These are phyloP conservation scores for Cucurbita moschata DNA, from an alignment of 306 rosid species.

Conservation along the genomic window DNA sequence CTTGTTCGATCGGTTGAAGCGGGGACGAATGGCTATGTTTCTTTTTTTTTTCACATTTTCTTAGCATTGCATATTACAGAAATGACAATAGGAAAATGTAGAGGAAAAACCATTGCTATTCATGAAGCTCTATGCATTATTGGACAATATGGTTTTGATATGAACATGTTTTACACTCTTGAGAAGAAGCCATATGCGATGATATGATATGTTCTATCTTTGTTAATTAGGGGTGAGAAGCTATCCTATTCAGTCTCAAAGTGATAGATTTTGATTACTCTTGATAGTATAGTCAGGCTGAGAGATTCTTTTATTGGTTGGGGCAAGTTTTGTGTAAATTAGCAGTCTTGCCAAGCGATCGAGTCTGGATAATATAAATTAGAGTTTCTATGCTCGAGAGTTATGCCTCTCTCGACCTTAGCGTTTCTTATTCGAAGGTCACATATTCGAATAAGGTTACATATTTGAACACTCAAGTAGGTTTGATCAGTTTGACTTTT, in stretches of 20 bases:
- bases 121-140: background rate
- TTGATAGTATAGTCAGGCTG: background rate
- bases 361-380: background rate
- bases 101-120: background rate
- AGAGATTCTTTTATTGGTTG: background rate
- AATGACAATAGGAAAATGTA: background rate
- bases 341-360: background rate
- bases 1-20: background rate
- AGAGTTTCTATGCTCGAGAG: no score
- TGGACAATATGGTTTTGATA: background rate
- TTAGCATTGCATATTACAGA: background rate
- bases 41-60: background rate
- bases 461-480: no score
- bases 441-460: no score
- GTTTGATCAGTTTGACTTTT: no score
- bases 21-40: background rate
- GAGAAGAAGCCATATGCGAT: background rate
- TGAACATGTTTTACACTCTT: background rate
- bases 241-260: no score
- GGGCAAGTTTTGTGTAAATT: background rate
- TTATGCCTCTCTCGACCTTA: no score
- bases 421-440: no score
- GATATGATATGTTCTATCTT: no score
- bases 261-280: background rate
- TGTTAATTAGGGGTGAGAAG: no score